Evolutionary conservation across 2,329 filamentous ascomycete species (phyloP), one percentile per base, ranked within the genome.

Genomic region (Dothistroma pini): DNA sequence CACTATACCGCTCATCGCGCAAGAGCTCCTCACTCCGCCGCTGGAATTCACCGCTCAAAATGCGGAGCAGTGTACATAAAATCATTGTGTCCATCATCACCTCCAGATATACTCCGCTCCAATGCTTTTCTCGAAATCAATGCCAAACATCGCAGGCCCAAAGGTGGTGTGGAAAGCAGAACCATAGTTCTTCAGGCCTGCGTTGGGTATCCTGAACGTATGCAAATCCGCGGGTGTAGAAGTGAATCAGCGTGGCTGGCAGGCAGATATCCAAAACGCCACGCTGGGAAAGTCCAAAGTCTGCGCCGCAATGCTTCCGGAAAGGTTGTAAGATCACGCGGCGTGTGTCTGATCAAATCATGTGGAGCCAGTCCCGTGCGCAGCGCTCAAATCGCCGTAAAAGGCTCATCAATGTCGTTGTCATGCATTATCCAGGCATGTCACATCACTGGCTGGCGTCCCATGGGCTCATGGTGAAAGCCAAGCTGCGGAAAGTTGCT

Each of bases 121-220:
- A 54, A 41, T 41, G 52, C 32, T 54, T 34, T 31, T 21, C 25
- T 29, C 25, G 9, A 54, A 54, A 38, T 10, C 10, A 54, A 54
- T 38, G 52, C 52, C 52, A 41, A 21, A 34, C 52, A 54, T 38
- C 38, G 52, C 32, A 38, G 32, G 29, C 29, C 29, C 32, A 38
- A 32, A 41, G 22, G 21, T 32, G 22, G 32, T 29, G 49, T 29
- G 49, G 32, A 41, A 22, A 53, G 31, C 52, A 54, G 32, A 54
- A 41, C 12, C 41, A 54, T n/a, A 25, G 32, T 22, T 38, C 52
- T 54, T 2, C 32, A 38, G 32, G 52, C n/a, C 31, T 38, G 50
- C 50, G 34, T 41, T 9, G 52, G 52, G 52, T 54, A 54, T 54
- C 16, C 52, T 54, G 52, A 54, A 41, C 29, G 22, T 34, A 54